Percentiles rank a stretch among this genome's conserved stretches.
These are phyloP conservation scores for Thelonectria rubi DNA, from an alignment of 2,329 filamentous ascomycete genomes.

Conservation along the genomic window DNA sequence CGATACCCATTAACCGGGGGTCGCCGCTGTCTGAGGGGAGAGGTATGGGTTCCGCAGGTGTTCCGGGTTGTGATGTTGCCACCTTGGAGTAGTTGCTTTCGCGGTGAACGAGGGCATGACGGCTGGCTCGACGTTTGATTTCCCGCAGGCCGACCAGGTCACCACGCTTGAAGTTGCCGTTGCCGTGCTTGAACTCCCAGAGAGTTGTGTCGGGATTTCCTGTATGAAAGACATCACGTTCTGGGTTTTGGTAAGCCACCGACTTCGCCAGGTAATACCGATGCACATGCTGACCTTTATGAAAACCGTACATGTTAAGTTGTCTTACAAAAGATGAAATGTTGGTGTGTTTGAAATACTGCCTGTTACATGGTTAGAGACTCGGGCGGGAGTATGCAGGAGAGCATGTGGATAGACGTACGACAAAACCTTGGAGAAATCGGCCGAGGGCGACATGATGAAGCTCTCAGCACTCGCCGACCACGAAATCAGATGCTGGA, in stretches of 20 bases:
- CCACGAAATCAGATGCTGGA: conserved; percentile 97
- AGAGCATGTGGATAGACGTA: conserved; percentile 61
- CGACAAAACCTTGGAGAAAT: conserved; percentile 98
- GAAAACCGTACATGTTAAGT: conserved; percentile 99
- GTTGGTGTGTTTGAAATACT: conserved; percentile 99
- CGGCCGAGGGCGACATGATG: conserved; percentile 96
- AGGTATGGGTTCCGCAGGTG: conserved; percentile 83
- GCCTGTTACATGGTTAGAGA: conserved; percentile 60
- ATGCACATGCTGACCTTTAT: conserved; percentile 76
- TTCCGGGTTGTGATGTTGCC: conserved; percentile 79
- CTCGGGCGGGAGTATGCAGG: neutral
- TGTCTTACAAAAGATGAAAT: conserved; percentile 98
- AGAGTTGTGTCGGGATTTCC: conserved; percentile 91
- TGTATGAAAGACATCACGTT: conserved; percentile 98
- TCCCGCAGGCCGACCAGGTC: conserved; percentile 91
- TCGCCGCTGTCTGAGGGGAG: conserved; percentile 78
- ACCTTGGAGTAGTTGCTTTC: conserved; percentile 86
- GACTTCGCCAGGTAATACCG: too few relatives aligned
- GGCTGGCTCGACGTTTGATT: conserved; percentile 92
- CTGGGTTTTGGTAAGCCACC: conserved; percentile 55
- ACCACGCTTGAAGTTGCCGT: conserved; percentile 95
- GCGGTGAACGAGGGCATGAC: conserved; percentile 91
- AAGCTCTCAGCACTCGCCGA: conserved; percentile 94
- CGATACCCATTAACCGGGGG: conserved; percentile 75
- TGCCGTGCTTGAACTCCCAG: conserved; percentile 99